Percentiles rank a stretch among this genome's conserved stretches.
These are phyloP conservation scores for Phytophthora fragariaefolia DNA, from an alignment of 352 stramenopile genomes.

Conservation along the genomic window DNA sequence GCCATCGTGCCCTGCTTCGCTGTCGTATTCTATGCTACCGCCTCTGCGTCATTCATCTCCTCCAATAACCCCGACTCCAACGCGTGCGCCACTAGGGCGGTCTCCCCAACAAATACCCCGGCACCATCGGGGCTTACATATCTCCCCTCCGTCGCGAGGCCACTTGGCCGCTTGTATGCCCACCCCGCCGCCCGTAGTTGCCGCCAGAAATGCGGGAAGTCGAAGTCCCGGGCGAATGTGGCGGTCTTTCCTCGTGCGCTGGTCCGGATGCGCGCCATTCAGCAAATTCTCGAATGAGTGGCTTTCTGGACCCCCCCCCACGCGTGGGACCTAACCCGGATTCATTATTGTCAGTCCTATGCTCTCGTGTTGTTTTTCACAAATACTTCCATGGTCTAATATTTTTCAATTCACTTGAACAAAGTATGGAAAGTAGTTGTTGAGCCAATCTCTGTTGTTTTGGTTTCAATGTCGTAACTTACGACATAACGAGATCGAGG, in stretches of 20 bases:
- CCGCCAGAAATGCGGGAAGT: constrained; percentile 22
- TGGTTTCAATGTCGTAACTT: constrained; percentile 17
- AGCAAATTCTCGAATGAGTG: constrained; percentile 26
- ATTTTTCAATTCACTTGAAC: constrained; percentile 11
- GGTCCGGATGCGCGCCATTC: constrained; percentile 22
- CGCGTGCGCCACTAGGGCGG: constrained; percentile 7
- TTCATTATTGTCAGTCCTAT: background rate
- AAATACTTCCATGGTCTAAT: constrained; percentile 16
- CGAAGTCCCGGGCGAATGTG: constrained; percentile 11
- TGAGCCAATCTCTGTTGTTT: constrained; percentile 20
- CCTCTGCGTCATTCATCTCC: background rate
- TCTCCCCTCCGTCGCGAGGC: background rate
- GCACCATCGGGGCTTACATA: constrained; percentile 10
- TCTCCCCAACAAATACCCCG: constrained; percentile 6
- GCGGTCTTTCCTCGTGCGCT: constrained; percentile 7
- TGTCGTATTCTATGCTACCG: too few species aligned
- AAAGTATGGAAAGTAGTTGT: constrained; percentile 7
- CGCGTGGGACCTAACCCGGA: too few species aligned
- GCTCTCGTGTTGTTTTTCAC: background rate
- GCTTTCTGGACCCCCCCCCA: too few species aligned
- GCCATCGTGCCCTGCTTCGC: too few species aligned
- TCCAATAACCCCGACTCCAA: constrained; percentile 7
- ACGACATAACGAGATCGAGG: constrained; percentile 23
- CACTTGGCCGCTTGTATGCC: constrained; percentile 12
- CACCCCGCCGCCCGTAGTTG: constrained; percentile 17